These are phyloP conservation scores for Linnemannia zychae DNA, from an alignment of 192 early-diverging fungal genomes.

Conservation along the genomic window DNA sequence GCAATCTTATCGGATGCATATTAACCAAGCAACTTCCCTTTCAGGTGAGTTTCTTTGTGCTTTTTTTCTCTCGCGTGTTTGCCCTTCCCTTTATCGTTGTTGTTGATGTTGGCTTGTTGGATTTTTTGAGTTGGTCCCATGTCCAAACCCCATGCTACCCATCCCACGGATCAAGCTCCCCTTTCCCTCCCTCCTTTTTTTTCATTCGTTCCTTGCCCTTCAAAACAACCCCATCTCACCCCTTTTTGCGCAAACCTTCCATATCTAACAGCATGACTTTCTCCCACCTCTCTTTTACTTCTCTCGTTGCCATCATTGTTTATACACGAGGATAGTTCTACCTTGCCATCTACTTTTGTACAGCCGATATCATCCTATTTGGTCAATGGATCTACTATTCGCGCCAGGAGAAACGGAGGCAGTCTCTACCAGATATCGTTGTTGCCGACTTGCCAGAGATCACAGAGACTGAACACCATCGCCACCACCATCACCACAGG, in stretches of 20 bases:
- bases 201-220: background rate
- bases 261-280: background rate
- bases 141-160: conserved; percentile 15
- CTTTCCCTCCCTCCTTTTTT: background rate
- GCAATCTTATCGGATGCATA: conserved; percentile 79
- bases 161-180: background rate
- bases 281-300: background rate
- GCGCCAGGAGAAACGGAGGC: conserved; percentile 19
- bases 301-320: conserved; percentile 33
- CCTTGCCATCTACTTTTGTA: conserved; percentile 65
- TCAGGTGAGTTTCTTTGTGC: conserved; percentile 60
- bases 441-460: conserved; percentile 25
- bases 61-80: conserved; percentile 14
- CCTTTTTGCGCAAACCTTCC: background rate
- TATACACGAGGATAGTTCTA: conserved; percentile 52
- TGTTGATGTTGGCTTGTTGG: conserved; percentile 2
- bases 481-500: conserved; percentile 16
- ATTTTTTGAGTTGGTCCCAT: conserved; percentile 1
- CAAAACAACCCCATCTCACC: background rate
- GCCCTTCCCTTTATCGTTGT: conserved; percentile 33
- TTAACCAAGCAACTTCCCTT: conserved; percentile 83
- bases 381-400: conserved; percentile 60
- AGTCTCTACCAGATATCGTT: conserved; percentile 16
- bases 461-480: conserved; percentile 10
- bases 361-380: conserved; percentile 56